Percentiles rank a stretch among this genome's conserved stretches.
Evolutionary conservation across 163 green algal genomes (phyloP).

Genomic region (Scenedesmus sp.): DNA sequence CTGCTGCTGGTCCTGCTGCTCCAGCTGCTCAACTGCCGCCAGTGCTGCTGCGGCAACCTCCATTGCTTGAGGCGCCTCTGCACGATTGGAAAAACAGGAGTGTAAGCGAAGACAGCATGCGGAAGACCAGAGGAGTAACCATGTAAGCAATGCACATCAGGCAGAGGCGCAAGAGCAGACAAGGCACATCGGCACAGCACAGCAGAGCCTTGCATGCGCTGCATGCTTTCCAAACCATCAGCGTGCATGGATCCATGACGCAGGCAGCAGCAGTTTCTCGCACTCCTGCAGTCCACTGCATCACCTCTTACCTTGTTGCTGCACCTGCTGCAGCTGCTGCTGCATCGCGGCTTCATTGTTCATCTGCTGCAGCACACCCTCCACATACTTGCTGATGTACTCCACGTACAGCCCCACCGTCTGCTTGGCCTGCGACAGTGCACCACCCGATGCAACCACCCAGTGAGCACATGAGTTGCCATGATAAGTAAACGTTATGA

Average conservation of each 20-base stretch:
- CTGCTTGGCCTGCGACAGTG: neutral
- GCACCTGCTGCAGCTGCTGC: constrained; percentile 47
- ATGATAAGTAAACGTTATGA: too few species aligned
- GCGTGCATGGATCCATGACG: too few species aligned
- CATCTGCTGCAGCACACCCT: constrained; percentile 3
- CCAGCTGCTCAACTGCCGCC: constrained; percentile 23
- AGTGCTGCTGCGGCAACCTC: constrained; percentile 2
- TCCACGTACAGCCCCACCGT: constrained; percentile 44
- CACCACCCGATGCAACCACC: neutral
- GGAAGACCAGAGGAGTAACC: neutral
- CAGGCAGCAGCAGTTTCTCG: too few species aligned
- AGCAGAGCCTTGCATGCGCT: neutral
- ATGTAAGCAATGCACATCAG: too few species aligned
- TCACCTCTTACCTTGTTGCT: constrained; percentile 12
- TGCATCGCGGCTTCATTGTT: constrained; percentile 6
- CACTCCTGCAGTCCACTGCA: too few species aligned
- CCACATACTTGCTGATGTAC: constrained; percentile 44
- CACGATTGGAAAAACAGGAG: neutral
- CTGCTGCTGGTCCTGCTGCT: constrained; percentile 5
- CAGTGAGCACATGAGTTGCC: too few species aligned
- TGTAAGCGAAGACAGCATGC: neutral
- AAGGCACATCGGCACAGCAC: constrained; percentile 7
- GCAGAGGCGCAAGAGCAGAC: too few species aligned
- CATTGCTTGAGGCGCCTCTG: neutral
- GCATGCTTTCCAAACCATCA: too few species aligned